phyloP scores from a whole-genome alignment of 768 basidiomycete species.

The Leucocoprinus birnbaumii region DNA sequence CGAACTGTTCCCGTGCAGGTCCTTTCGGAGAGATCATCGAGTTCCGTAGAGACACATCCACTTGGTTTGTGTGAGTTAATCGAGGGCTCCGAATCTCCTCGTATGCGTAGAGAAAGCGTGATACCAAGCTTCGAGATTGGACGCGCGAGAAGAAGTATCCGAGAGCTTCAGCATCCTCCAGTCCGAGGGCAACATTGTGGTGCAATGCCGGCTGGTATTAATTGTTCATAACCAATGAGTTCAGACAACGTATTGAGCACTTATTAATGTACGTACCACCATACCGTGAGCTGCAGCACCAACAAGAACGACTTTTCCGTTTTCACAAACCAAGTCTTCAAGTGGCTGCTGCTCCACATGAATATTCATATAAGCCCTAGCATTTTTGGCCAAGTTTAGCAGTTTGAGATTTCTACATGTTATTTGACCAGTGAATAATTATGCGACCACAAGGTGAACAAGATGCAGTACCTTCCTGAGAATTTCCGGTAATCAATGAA shows the following conservation, averaged over 20 bases:
- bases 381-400: conserved; percentile 23
- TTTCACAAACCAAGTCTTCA: conserved; percentile 48
- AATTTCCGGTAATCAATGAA: conserved; percentile 29
- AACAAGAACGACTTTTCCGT: conserved; percentile 46
- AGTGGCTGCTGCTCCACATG: conserved; percentile 27
- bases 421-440: background rate
- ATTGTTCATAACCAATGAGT: no score
- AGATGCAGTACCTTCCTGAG: conserved; percentile 27
- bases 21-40: conserved; percentile 42
- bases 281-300: conserved; percentile 63
- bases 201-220: conserved; percentile 58
- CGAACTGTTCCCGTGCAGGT: conserved; percentile 41
- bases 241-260: no score
- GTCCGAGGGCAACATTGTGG: conserved; percentile 46
- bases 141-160: conserved; percentile 58
- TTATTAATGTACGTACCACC: conserved; percentile 28
- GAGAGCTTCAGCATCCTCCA: conserved; percentile 64
- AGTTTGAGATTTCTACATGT: conserved; percentile 30
- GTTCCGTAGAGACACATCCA: conserved; percentile 44
- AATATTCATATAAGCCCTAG: conserved; percentile 24
- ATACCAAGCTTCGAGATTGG: conserved; percentile 41
- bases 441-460: background rate
- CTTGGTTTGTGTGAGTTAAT: conserved; percentile 36
- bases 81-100: conserved; percentile 57
- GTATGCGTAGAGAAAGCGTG: conserved; percentile 48